phyloP scores from a whole-genome alignment of 2,329 filamentous ascomycete genomes.

The Aureobasidium namibiae region DNA sequence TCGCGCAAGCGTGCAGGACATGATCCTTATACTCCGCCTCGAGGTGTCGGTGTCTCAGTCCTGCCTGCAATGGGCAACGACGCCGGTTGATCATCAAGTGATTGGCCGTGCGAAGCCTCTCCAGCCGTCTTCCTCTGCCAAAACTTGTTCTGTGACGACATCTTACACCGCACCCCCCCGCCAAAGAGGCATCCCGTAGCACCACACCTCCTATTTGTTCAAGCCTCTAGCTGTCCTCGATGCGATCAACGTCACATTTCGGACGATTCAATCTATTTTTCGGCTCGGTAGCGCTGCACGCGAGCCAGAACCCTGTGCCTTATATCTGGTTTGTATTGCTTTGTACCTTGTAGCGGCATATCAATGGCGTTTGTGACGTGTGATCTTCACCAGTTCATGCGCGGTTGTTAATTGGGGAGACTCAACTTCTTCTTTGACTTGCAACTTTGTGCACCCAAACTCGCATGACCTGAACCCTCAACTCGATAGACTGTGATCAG shows the following conservation, averaged over 20 bases:
- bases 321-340: conserved; percentile 8
- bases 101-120: conserved; percentile 10
- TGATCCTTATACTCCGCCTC: background rate
- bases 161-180: background rate
- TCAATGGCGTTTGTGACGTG: conserved; percentile 9
- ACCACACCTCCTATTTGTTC: background rate
- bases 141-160: conserved; percentile 12
- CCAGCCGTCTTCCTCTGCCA: background rate
- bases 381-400: conserved; percentile 2
- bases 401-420: background rate
- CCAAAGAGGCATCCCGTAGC: background rate
- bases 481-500: background rate
- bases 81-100: background rate
- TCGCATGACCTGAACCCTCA: background rate
- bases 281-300: background rate
- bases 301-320: background rate
- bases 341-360: conserved; percentile 1
- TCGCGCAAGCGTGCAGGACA: background rate
- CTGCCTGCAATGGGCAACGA: conserved; percentile 1
- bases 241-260: background rate
- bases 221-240: background rate
- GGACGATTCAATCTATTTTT: background rate
- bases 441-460: background rate
- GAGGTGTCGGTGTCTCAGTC: background rate
- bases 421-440: background rate